Evolutionary conservation across 768 basidiomycete species (phyloP), one percentile per base, ranked within the genome.

Genomic region (Naganishia randhawae): DNA sequence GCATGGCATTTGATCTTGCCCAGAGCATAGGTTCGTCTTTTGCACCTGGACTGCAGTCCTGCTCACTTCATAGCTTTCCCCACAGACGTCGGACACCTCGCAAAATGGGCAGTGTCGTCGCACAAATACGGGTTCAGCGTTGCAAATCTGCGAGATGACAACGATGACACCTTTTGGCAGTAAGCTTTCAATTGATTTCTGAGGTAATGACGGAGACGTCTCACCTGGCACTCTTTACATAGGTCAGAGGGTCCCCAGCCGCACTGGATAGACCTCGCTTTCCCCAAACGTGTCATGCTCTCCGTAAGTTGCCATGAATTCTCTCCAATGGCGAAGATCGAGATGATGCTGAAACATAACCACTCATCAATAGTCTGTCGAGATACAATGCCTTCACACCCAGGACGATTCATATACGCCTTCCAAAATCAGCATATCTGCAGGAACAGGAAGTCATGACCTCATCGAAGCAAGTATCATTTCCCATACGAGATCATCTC

Each of bases 161-260:
- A 95, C 75, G 88, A 90, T 8, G 88, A 90, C 45, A 97, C 94
- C 0, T 95, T 97, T 77, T 98, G 96, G 96, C 96, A 98, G 94
- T 98, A 79, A 79, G 92, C 84, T 9, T 22, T 13, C 10, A 14
- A 32, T 71, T 64, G 48, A 19, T 45, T 77, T 89, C n/a, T 22
- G 0, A 50, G n/a, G 6, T 25, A 19, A 13, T 25, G 32, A 14
- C 27, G 14, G 14, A 33, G 31, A 51, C 37, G 9, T 33, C 39
- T 16, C 8, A 50, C 45, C 3, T n/a, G 13, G 37, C 5, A 17
- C 33, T n/a, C 27, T 41, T 25, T 39, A 19, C 22, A 2, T 74
- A 84, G 83, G 71, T 82, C 81, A 3, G 96, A 98, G 76, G 96
- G 96, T 1, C 92, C 94, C 1, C 96, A 98, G 74, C 96, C 96